phyloP scores from a whole-genome alignment of 2,329 filamentous ascomycete genomes.

The Ascochyta koolunga region DNA sequence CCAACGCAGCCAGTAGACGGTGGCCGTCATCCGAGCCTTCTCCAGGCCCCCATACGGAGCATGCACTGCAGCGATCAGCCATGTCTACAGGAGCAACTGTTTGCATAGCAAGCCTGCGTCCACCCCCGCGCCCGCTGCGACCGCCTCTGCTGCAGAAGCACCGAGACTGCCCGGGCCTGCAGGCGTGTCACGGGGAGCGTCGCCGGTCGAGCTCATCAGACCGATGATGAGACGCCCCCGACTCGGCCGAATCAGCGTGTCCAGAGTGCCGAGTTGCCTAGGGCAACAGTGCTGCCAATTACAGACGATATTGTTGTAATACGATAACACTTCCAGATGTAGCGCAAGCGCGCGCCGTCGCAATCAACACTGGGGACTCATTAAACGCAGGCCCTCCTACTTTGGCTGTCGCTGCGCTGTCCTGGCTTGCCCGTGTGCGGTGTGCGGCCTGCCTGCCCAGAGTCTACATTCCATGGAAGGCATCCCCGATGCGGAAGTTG shows the following conservation, averaged over 20 bases:
- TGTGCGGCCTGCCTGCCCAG: slow-evolving; percentile 6
- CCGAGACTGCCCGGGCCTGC: slow-evolving; percentile 17
- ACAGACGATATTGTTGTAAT: slow-evolving; percentile 19
- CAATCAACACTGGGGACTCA: slow-evolving; percentile 19
- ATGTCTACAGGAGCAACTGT: slow-evolving; percentile 16
- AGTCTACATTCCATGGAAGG: slow-evolving; percentile 13
- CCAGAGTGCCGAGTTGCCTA: slow-evolving; percentile 20
- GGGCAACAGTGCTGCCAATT: slow-evolving; percentile 19
- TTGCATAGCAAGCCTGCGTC: slow-evolving; percentile 19
- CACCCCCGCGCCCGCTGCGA: slow-evolving; percentile 16
- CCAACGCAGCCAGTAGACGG: not conserved
- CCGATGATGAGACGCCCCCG: slow-evolving; percentile 14
- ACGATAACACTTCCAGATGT: slow-evolving; percentile 13
- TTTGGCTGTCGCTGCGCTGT: slow-evolving; percentile 10
- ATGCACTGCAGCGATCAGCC: slow-evolving; percentile 15
- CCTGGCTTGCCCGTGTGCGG: slow-evolving; percentile 1
- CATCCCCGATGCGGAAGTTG: slow-evolving; percentile 14
- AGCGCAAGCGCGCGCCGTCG: slow-evolving; percentile 15
- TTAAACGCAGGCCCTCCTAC: slow-evolving; percentile 13
- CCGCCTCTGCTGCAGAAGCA: slow-evolving; percentile 9
- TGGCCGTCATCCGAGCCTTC: slow-evolving; percentile 12
- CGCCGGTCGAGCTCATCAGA: not conserved
- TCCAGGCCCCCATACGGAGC: slow-evolving; percentile 5
- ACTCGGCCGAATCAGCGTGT: slow-evolving; percentile 14
- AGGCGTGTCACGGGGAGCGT: not conserved